phyloP scores from a whole-genome alignment of 2,329 filamentous ascomycete species.

The Diaporthe sp. region DNA sequence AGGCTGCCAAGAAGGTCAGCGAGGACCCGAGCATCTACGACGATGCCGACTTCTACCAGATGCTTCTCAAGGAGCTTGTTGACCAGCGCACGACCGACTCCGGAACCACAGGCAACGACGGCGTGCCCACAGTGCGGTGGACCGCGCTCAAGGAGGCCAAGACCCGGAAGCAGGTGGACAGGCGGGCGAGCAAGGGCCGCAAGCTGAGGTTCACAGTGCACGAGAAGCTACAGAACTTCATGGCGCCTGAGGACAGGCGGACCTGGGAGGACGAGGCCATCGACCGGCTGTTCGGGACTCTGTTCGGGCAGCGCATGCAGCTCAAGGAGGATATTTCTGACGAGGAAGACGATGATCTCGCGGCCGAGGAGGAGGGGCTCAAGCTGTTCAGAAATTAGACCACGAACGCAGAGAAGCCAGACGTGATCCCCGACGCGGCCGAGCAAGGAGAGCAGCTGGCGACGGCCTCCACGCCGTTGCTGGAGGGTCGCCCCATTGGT shows the following conservation, averaged over 20 bases:
- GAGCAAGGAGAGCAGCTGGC: neutral
- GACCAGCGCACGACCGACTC: slow-evolving; percentile 86
- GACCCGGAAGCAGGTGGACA: slow-evolving; percentile 87
- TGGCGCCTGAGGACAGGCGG: slow-evolving; percentile 89
- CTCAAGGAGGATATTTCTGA: slow-evolving; percentile 72
- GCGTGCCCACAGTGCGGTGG: slow-evolving; percentile 70
- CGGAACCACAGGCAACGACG: slow-evolving; percentile 56
- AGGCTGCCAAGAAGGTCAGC: slow-evolving; percentile 69
- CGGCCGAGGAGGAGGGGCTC: slow-evolving; percentile 67
- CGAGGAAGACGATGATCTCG: slow-evolving; percentile 63
- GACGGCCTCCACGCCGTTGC: neutral
- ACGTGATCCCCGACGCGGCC: neutral
- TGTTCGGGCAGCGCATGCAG: slow-evolving; percentile 79
- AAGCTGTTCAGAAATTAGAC: slow-evolving; percentile 64
- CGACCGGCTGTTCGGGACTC: slow-evolving; percentile 81
- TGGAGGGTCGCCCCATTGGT: slow-evolving; percentile 28
- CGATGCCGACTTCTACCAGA: slow-evolving; percentile 94
- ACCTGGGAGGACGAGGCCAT: slow-evolving; percentile 85
- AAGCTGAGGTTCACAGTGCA: slow-evolving; percentile 96
- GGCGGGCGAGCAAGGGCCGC: slow-evolving; percentile 93
- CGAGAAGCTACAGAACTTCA: slow-evolving; percentile 98
- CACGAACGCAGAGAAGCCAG: neutral
- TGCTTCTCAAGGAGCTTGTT: slow-evolving; percentile 92
- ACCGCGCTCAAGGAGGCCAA: slow-evolving; percentile 82
- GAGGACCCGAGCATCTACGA: slow-evolving; percentile 83